Conservation (phyloP, 2,329 filamentous ascomycete genomes). For the Pyrenophora graminea region DNA sequence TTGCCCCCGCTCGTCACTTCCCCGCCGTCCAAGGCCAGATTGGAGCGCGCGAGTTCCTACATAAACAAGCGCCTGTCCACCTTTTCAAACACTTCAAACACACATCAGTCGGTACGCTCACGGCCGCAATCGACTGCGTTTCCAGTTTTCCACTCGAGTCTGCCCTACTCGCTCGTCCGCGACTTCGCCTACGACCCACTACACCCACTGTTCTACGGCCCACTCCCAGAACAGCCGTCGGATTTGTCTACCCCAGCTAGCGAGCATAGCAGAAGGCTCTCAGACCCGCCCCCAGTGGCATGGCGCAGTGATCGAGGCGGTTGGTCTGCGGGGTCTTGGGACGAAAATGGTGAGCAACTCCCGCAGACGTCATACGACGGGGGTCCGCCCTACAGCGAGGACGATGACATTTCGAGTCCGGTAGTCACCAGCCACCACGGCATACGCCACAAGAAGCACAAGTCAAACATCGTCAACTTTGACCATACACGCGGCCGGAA, state of each 20-base stretch:
- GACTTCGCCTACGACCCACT: conserved; percentile 89
- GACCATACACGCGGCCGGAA: conserved; percentile 45
- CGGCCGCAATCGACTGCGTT: conserved; percentile 81
- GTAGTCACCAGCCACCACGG: conserved; percentile 68
- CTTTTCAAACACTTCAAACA: conserved; percentile 62
- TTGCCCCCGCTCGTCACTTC: conserved; percentile 58
- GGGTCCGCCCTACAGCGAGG: conserved; percentile 91
- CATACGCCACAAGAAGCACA: conserved; percentile 83
- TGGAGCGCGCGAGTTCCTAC: conserved; percentile 68
- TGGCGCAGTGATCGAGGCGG: conserved; percentile 71
- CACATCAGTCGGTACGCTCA: conserved; percentile 60
- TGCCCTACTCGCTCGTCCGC: conserved; percentile 86
- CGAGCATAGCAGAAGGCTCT: conserved; percentile 74
- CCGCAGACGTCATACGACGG: conserved; percentile 78
- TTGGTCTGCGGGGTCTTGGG: conserved; percentile 60
- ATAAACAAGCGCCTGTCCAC: conserved; percentile 82
- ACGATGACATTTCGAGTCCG: conserved; percentile 91
- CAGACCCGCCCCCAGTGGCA: conserved; percentile 70
- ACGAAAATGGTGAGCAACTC: conserved; percentile 67
- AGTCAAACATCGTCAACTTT: conserved; percentile 49
- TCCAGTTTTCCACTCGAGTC: conserved; percentile 80
- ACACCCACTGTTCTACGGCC: conserved; percentile 91
- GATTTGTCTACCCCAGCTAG: conserved; percentile 83
- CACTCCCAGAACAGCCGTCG: conserved; percentile 79
- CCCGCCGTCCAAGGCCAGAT: conserved; percentile 56